Evolutionary conservation across 768 basidiomycete species (phyloP), one percentile per base, ranked within the genome.

Genomic region (Tephrocybe rancida): DNA sequence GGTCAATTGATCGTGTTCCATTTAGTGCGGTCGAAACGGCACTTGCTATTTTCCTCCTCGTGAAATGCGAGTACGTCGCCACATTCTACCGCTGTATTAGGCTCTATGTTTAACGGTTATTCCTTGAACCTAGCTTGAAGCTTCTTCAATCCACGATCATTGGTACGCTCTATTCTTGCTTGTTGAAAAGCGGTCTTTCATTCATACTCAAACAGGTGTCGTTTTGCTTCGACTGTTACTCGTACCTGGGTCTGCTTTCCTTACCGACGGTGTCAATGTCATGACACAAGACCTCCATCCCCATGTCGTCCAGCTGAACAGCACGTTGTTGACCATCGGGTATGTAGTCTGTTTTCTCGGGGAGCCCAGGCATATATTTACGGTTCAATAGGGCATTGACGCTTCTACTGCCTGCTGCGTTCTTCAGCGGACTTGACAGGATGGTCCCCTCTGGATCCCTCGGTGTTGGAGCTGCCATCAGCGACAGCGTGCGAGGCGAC

Each of bases 151-250:
- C 85, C 0, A 89, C 87, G 0, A 81, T 89, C 41, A 74, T 82
- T 25, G 87, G 85, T 81, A 27, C 13, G 18, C 18, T 21, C 30
- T 44, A 16, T 8, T 11, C 6, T 43, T 43, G 13, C 42, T 27
- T 9, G 3, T 14, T 24, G 8, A 21, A 9, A 8, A 18, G 21
- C n/a, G n/a, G n/a, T n/a, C n/a, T 13, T 13, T 13, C 46, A 16
- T 24, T 35, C 13, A 37, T 29, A 21, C 6, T 19, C 14, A 21
- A 26, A 6, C 22, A 84, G 86, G 88, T 21, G 87, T 90, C 9
- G 76, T 88, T 7, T 67, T 91, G 19, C 74, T 91, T 14, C 88
- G 88, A 61, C 74, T 90, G 1, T 73, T 91, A 1, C 80, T 91
- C 24, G 74, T 89, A 46, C 88, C 88, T 0, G 88, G 88, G 4